Conservation (phyloP, 1,139 yeast genomes). For the Taiozyma onychis region DNA sequence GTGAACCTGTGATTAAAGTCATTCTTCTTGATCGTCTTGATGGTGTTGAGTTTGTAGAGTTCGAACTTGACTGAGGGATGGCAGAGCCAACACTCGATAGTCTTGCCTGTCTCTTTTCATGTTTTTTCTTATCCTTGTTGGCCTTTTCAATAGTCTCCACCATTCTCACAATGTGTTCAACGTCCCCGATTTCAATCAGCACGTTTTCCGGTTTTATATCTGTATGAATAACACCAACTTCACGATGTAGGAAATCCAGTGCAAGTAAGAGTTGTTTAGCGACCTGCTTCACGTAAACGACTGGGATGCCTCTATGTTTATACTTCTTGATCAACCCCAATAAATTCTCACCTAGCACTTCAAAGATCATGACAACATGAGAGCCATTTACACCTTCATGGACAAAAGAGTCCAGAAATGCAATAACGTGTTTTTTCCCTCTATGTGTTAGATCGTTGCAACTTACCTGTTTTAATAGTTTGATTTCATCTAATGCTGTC, state of each 20-base stretch:
- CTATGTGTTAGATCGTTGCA: slow-evolving; percentile 35
- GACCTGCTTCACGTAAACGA: slow-evolving; percentile 66
- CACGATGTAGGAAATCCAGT: slow-evolving; percentile 64
- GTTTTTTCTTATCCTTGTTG: slow-evolving; percentile 36
- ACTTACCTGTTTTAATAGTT: slow-evolving; percentile 43
- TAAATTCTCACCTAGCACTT: slow-evolving; percentile 74
- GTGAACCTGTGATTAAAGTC: slow-evolving; percentile 79
- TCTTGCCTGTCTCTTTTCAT: slow-evolving; percentile 30
- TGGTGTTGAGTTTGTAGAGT: slow-evolving; percentile 17
- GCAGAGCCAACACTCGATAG: slow-evolving; percentile 12
- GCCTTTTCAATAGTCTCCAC: slow-evolving; percentile 51
- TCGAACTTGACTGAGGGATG: slow-evolving; percentile 9
- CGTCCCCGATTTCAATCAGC: slow-evolving; percentile 67
- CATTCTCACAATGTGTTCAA: slow-evolving; percentile 56
- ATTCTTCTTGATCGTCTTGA: slow-evolving; percentile 54
- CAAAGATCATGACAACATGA: slow-evolving; percentile 78
- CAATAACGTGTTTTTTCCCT: slow-evolving; percentile 62
- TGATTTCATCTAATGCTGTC: slow-evolving; percentile 74
- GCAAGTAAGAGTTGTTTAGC: slow-evolving; percentile 65
- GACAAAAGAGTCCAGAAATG: slow-evolving; percentile 58
- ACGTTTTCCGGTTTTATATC: slow-evolving; percentile 79
- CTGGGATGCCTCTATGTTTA: slow-evolving; percentile 64
- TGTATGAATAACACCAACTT: slow-evolving; percentile 74
- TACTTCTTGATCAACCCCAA: slow-evolving; percentile 58
- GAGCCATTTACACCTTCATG: slow-evolving; percentile 72